Base-by-base conservation (phyloP, 1,284 basidiomycete species). In the Moniliophthora roreri region DNA sequence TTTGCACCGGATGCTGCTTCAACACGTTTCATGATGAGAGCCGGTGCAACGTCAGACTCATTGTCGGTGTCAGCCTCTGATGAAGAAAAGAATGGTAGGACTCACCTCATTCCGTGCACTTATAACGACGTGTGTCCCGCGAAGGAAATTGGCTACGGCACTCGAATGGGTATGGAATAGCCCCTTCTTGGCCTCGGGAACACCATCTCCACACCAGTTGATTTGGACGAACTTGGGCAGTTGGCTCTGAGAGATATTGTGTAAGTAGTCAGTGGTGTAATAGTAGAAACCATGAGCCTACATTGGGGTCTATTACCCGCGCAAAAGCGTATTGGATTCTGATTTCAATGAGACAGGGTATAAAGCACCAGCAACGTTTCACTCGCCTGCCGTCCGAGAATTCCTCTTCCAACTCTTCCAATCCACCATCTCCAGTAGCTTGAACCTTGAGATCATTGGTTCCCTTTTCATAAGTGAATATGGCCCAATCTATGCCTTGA, bases 271-370 rank as follows among this genome's bases (percentile, higher is more conserved):
- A 39, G 39, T 16, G n/a, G 20, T 44, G 7, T 28, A 1, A 32
- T 11, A 37, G 2, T 9, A 20, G 13, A 28, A 2, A 15, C 8
- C 21, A 18, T 11, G n/a, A 38, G 70, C 84, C 54, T 61, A 94
- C 91, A 66, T 89, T 93, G 38, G 89, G 86, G 70, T 98, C 96
- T 56, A 83, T 83, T 38, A 98, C 93, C 54, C 93, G 80, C 3
- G 81, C 86, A 65, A 98, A 97, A 9, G 93, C 96, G 66, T 96
- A 99, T 72, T 98, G 94, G 52, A 98, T 95, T 61, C 93, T 94
- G 60, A 16, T 51, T 34, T 38, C 23, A 18, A 11, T 35, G 21
- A n/a, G 24, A 9, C 26, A 24, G 39, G 18, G 15, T 11, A 42
- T 26, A 15, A 51, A 50, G 41, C 28, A 18, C 18, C 15, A 44